Base-by-base conservation (phyloP, 1,284 basidiomycete genomes). In the Ganoderma meredithae region DNA sequence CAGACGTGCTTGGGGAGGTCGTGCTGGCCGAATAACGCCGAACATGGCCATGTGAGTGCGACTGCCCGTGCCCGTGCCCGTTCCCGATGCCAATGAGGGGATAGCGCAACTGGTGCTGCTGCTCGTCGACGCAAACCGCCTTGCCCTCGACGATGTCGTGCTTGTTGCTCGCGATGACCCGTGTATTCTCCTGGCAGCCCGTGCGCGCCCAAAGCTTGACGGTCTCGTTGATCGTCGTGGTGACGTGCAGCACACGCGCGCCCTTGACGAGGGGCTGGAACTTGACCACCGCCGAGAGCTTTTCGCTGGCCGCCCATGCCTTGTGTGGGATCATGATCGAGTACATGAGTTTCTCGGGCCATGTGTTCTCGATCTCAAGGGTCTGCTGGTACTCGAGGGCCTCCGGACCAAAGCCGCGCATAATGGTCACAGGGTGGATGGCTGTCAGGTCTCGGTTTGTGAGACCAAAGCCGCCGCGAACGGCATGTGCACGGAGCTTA, bases 331-430 rank as follows among this genome's bases (percentile, higher is more conserved):
- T 80, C 83, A 92, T 88, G 75, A 97, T 88, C 8, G 91, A 90
- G 80, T 96, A 96, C 93, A 96, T 96, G 79, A 97, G 83, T 82
- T 97, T 98, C 49, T 93, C 93, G 0, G 96, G 96, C 96, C 96
- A 98, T 15, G 95, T 96, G 79, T 97, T 97, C 80, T 97, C 95
- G 71, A 94, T 92, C 79, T 98, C 96, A 68, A 97, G 87, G 1
- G 95, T 96, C 79, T 98, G 96, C 76, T 95, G 96, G 83, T 95
- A 98, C 80, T 98, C 96, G 74, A 97, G 87, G 1, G 96, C 92
- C 72, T 97, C 95, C 2, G 88, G 79, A 6, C 89, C 85, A 75
- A 95, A 93, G 2, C 91, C 89, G 66, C 95, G 89, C 60, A 93
- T 75, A 70, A 98, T 83, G 69, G 84, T 82, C 66, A 98, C 86